A percentile compares a stretch with the other conserved stretches of the same genome.
These are phyloP conservation scores for Acer saccharum DNA, from an alignment of 345 rosid genomes.

Conservation along the genomic window DNA sequence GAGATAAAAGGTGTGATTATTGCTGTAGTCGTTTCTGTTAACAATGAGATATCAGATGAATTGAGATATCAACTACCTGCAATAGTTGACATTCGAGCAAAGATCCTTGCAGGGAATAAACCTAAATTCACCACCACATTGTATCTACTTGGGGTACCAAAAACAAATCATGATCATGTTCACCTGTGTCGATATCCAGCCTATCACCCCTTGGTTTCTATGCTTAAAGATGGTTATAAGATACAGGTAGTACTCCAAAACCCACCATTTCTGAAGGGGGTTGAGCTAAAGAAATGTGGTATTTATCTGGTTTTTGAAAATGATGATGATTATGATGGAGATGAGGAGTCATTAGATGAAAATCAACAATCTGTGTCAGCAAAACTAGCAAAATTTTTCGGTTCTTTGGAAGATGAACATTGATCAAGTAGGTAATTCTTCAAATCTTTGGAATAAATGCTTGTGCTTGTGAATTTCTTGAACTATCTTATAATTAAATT, in stretches of 20 bases:
- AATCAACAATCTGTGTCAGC: conserved; percentile 41
- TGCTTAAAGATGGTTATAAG: conserved; percentile 37
- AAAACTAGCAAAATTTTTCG: conserved; percentile 44
- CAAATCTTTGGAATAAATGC: too few relatives aligned
- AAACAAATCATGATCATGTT: conserved; percentile 45
- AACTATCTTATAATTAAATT: too few relatives aligned
- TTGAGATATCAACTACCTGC: conserved; percentile 33
- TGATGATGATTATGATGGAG: conserved; percentile 48
- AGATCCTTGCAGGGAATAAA: conserved; percentile 25
- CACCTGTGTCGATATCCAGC: conserved; percentile 51
- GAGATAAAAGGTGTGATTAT: conserved; percentile 47
- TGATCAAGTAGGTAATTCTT: too few relatives aligned
- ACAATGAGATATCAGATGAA: conserved; percentile 29
- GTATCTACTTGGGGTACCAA: conserved; percentile 50
- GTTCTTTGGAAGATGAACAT: conserved; percentile 22
- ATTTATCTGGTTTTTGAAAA: conserved; percentile 45
- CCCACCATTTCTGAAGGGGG: conserved; percentile 29
- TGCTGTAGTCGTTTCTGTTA: conserved; percentile 49
- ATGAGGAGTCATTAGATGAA: conserved; percentile 42
- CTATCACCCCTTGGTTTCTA: conserved; percentile 32
- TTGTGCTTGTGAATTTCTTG: too few relatives aligned
- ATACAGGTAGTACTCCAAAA: conserved; percentile 31
- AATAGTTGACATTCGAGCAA: conserved; percentile 42
- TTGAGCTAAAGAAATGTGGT: conserved; percentile 45
- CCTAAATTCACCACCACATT: conserved; percentile 4